Conservation (phyloP, 2,329 filamentous ascomycete genomes). For the Simplicillium aogashimaense region DNA sequence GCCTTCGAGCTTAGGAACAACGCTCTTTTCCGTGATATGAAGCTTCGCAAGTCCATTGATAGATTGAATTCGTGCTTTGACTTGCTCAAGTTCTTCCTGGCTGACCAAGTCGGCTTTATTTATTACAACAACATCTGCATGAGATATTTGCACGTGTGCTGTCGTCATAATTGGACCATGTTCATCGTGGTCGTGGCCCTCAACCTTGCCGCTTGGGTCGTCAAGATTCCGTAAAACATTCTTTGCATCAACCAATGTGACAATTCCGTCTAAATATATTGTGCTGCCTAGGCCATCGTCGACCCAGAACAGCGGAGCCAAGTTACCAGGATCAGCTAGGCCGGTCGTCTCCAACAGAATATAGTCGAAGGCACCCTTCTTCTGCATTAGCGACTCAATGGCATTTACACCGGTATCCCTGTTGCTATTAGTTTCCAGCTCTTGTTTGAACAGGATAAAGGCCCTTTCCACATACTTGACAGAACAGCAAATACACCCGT, state of each 20-base stretch:
- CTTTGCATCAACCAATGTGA: slow-evolving; percentile 90
- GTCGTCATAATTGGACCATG: slow-evolving; percentile 71
- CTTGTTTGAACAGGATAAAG: not conserved
- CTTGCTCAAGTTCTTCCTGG: slow-evolving; percentile 54
- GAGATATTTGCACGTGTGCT: slow-evolving; percentile 91
- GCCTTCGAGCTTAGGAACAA: slow-evolving; percentile 74
- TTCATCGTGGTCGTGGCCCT: slow-evolving; percentile 39
- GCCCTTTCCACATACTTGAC: slow-evolving; percentile 56
- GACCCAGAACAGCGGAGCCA: slow-evolving; percentile 95
- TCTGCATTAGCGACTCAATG: slow-evolving; percentile 92
- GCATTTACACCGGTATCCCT: slow-evolving; percentile 89
- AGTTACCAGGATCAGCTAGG: slow-evolving; percentile 87
- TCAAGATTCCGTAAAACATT: slow-evolving; percentile 80
- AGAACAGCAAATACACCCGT: slow-evolving; percentile 95
- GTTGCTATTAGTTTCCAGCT: slow-evolving; percentile 13
- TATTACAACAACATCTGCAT: slow-evolving; percentile 88
- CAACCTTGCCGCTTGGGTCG: slow-evolving; percentile 49
- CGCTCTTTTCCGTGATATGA: slow-evolving; percentile 69
- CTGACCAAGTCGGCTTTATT: slow-evolving; percentile 88
- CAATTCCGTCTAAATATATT: slow-evolving; percentile 94
- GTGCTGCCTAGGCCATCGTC: slow-evolving; percentile 91
- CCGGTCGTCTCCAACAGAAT: slow-evolving; percentile 95
- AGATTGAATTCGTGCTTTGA: slow-evolving; percentile 62
- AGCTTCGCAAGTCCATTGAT: slow-evolving; percentile 89
- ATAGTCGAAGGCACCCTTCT: slow-evolving; percentile 90